Evolutionary conservation across 352 stramenopile species (phyloP), one percentile per base, ranked within the genome.

Genomic region (Pythium aphanidermatum): DNA sequence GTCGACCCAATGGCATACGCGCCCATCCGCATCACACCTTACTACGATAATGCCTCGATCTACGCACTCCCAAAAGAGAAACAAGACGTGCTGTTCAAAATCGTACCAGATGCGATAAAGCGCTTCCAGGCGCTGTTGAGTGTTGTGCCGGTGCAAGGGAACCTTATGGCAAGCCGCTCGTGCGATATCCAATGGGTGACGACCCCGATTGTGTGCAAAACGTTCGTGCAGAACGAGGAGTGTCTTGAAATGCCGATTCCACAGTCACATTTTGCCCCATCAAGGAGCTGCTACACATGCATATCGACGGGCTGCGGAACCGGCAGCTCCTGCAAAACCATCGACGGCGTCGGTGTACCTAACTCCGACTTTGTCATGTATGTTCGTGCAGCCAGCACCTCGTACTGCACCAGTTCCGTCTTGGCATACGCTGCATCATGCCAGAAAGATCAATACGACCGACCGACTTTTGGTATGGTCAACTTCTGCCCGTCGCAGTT

Each of bases 381-480:
- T 48, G 45, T 92, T 21, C 75, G 76, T 5, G 70, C 78, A 0
- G 60, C 56, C 0, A 60, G 51, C 5, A 82, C 81, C 0, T 48
- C 37, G 5, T 83, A 81, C 56, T 92, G 81, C 16, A 32, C 47
- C 0, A 46, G 45, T 8, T 60, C 63, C 0, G 78, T 82, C 12
- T 51, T 95, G 0, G 83, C 78, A 9, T 95, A 90, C 51, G 80
- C 83, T 0, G 72, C 71, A 0, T 84, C 80, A 0, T 95, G 83
- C 46, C 83, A 90, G 47, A 88, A 86, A 33, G 80, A 95, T 49
- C 78, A 92, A 40, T 88, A 74, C 45, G 83, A 95, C 46, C 75
- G 78, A 4, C 80, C 78, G 9, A 92, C 74, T 12, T 89, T 92
- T 45, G 80, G 83, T 0, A 91, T 90, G 76, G 60, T 63, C 6